Conservation (phyloP, 768 basidiomycete genomes). For the Panellus pusillus region DNA sequence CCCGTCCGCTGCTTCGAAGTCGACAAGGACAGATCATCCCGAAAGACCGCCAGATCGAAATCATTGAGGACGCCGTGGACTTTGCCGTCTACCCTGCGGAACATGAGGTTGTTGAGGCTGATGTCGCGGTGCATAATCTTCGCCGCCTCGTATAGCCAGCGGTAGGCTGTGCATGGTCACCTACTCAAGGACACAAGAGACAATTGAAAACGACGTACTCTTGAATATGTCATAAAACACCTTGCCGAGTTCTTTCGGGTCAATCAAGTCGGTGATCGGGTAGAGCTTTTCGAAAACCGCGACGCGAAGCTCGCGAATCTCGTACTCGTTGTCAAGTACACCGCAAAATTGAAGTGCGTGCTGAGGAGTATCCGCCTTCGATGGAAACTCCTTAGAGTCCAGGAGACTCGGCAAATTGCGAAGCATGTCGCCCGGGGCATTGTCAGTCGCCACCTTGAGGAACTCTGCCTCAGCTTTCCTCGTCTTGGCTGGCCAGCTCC, state of each 20-base stretch:
- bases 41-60: background rate
- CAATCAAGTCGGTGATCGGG: too few relatives aligned
- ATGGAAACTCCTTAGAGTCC: background rate
- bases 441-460: background rate
- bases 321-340: background rate
- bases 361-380: background rate
- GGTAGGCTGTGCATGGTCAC: background rate
- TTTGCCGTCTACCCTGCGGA: too few relatives aligned
- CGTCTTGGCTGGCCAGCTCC: slow-evolving; percentile 4
- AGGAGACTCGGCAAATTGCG: slow-evolving; percentile 1
- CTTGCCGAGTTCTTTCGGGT: too few relatives aligned
- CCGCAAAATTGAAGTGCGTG: background rate
- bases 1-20: background rate
- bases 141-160: slow-evolving; percentile 2
- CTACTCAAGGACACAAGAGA: background rate
- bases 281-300: too few relatives aligned
- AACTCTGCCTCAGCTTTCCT: slow-evolving; percentile 3
- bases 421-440: background rate
- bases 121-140: slow-evolving; percentile 10
- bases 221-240: background rate
- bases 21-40: background rate
- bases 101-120: slow-evolving; percentile 8
- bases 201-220: slow-evolving; percentile 1
- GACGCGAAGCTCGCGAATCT: background rate
- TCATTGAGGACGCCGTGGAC: too few relatives aligned